A percentile compares a stretch with the other conserved stretches of the same genome.
These are phyloP conservation scores for Scutellaria galericulata DNA, from an alignment of 257 asterid species.

Conservation along the genomic window DNA sequence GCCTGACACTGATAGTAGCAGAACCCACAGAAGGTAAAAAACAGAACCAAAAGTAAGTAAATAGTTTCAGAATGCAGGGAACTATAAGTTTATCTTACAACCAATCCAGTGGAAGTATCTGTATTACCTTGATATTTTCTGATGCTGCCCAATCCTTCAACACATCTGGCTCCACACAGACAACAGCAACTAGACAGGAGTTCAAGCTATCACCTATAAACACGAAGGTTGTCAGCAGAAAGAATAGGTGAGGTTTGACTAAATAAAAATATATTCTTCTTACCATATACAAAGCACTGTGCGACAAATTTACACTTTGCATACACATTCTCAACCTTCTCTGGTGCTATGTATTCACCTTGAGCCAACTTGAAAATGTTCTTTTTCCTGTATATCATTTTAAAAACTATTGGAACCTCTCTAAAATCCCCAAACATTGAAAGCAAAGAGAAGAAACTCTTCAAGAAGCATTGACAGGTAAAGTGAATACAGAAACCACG, in stretches of 20 bases:
- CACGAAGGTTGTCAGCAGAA: conserved; percentile 36
- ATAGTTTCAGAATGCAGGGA: neutral
- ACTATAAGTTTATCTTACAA: neutral
- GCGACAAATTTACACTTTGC: conserved; percentile 90
- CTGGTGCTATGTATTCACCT: conserved; percentile 97
- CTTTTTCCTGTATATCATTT: conserved; percentile 72
- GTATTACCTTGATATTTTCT: conserved; percentile 77
- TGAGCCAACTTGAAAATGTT: conserved; percentile 96
- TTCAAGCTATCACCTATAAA: conserved; percentile 88
- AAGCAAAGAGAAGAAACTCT: conserved; percentile 12
- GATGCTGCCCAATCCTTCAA: conserved; percentile 87
- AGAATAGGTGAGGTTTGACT: neutral
- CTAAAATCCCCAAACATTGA: conserved; percentile 5
- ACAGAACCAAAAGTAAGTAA: conserved; percentile 1
- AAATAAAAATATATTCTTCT: conserved; percentile 33
- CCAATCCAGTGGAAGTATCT: conserved; percentile 25
- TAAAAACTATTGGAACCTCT: conserved; percentile 15
- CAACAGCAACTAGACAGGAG: conserved; percentile 80
- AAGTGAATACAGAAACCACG: neutral
- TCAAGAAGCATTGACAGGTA: neutral
- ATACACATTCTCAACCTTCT: conserved; percentile 91
- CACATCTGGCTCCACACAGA: conserved; percentile 80
- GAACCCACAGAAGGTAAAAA: conserved; percentile 2
- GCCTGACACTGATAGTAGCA: neutral
- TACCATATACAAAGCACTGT: conserved; percentile 92